Evolutionary conservation across 169 alveolate species (phyloP).

Genomic region (Babesia bigemina): DNA sequence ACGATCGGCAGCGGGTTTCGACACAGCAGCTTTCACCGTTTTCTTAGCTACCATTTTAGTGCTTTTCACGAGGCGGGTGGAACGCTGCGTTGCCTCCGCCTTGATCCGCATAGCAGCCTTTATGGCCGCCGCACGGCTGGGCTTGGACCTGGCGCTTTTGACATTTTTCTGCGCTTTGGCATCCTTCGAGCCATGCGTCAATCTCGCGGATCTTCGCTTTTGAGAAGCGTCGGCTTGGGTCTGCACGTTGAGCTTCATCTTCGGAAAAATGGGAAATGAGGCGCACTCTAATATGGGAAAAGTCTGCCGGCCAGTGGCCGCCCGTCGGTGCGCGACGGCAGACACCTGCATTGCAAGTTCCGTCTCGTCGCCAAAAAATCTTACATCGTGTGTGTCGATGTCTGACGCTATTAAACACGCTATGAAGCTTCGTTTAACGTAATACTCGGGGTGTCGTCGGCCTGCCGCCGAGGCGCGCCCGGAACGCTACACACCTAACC

Average conservation of each 20-base stretch:
- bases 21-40: neutral
- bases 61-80: neutral
- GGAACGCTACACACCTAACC: too few relatives aligned
- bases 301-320: too few relatives aligned
- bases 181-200: neutral
- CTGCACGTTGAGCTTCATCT: slow-evolving; percentile 38
- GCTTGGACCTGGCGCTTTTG: neutral
- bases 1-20: neutral
- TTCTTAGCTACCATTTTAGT: neutral
- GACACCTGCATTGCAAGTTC: too few relatives aligned
- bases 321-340: too few relatives aligned
- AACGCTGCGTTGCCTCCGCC: neutral
- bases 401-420: too few relatives aligned
- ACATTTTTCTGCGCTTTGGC: neutral
- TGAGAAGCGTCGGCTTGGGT: slow-evolving; percentile 4
- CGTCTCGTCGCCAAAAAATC: too few relatives aligned
- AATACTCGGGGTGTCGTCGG: too few relatives aligned
- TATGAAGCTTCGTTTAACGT: too few relatives aligned
- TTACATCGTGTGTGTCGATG: too few relatives aligned
- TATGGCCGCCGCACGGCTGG: neutral
- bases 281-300: too few relatives aligned
- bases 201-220: neutral
- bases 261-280: neutral
- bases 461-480: too few relatives aligned
- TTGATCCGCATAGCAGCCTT: neutral